Percentiles rank a stretch among this genome's conserved stretches.
These are phyloP conservation scores for Fusarium sp. DNA, from an alignment of 2,329 filamentous ascomycete species.

Conservation along the genomic window DNA sequence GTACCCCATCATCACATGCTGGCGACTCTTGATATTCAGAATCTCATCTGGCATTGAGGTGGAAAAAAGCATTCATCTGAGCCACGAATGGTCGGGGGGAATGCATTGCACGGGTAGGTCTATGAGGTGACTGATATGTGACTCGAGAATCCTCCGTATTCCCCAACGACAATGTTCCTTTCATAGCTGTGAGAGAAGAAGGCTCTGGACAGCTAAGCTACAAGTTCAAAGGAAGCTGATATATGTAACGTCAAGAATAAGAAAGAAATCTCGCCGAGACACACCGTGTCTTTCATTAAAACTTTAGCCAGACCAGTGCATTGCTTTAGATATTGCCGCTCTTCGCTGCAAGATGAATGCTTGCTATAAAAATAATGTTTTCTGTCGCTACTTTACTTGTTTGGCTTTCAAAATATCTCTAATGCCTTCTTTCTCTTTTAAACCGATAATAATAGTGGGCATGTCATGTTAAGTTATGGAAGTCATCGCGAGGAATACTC, in stretches of 20 bases:
- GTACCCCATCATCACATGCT: accelerated
- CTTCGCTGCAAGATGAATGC: background rate
- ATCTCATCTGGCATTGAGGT: background rate
- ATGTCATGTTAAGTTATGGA: background rate
- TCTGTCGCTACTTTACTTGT: background rate
- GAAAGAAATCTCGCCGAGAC: background rate
- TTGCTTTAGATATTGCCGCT: background rate
- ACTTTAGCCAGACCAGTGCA: background rate
- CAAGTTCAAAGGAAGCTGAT: accelerated
- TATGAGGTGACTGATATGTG: background rate
- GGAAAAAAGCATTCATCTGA: background rate
- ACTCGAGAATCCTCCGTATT: no score
- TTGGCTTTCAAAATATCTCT: background rate
- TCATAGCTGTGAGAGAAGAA: background rate
- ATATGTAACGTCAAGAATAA: background rate
- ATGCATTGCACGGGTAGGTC: accelerated
- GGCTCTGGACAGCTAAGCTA: accelerated
- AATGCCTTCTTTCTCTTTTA: background rate
- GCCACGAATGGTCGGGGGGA: accelerated
- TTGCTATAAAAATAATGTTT: background rate
- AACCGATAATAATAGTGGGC: accelerated
- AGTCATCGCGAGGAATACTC: background rate
- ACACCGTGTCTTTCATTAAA: background rate
- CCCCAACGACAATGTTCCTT: background rate
- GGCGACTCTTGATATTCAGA: background rate